phyloP scores from a whole-genome alignment of 2,329 filamentous ascomycete genomes.

The Onygena corvina region DNA sequence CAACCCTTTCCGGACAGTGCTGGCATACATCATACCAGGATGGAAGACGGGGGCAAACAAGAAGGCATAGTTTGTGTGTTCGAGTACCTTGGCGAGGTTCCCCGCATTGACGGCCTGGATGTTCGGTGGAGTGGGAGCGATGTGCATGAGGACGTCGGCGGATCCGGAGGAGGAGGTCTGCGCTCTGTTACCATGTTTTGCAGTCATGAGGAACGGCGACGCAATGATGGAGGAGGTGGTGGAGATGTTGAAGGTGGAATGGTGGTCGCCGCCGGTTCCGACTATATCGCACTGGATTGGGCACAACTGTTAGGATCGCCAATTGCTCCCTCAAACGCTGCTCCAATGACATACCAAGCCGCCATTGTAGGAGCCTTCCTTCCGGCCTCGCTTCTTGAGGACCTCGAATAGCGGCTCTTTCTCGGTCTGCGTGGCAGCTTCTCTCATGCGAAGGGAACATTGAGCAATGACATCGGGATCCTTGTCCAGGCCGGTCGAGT shows the following conservation, averaged over 20 bases:
- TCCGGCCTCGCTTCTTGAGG: slow-evolving; percentile 48
- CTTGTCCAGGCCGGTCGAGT: slow-evolving; percentile 79
- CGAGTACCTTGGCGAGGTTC: slow-evolving; percentile 62
- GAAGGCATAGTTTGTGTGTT: slow-evolving; percentile 79
- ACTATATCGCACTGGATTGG: slow-evolving; percentile 71
- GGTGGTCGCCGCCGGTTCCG: slow-evolving; percentile 87
- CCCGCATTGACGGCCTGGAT: slow-evolving; percentile 61
- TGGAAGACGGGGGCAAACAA: slow-evolving; percentile 94
- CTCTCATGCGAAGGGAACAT: slow-evolving; percentile 73
- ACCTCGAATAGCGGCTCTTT: slow-evolving; percentile 48
- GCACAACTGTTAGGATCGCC: slow-evolving; percentile 6
- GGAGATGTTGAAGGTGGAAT: slow-evolving; percentile 97
- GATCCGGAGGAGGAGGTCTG: slow-evolving; percentile 93
- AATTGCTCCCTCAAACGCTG: background rate
- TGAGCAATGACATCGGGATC: slow-evolving; percentile 74
- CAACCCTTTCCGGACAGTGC: slow-evolving; percentile 71
- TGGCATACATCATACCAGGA: slow-evolving; percentile 82
- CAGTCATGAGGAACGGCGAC: slow-evolving; percentile 69
- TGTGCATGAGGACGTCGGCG: slow-evolving; percentile 73
- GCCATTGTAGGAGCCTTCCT: slow-evolving; percentile 64
- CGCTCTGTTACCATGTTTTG: slow-evolving; percentile 92
- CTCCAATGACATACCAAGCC: slow-evolving; percentile 55
- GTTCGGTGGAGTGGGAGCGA: slow-evolving; percentile 58
- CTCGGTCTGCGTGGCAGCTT: slow-evolving; percentile 63
- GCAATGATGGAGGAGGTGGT: slow-evolving; percentile 90